These are phyloP conservation scores for Skeletonema grethae DNA, from an alignment of 108 stramenopile genomes.

Conservation along the genomic window DNA sequence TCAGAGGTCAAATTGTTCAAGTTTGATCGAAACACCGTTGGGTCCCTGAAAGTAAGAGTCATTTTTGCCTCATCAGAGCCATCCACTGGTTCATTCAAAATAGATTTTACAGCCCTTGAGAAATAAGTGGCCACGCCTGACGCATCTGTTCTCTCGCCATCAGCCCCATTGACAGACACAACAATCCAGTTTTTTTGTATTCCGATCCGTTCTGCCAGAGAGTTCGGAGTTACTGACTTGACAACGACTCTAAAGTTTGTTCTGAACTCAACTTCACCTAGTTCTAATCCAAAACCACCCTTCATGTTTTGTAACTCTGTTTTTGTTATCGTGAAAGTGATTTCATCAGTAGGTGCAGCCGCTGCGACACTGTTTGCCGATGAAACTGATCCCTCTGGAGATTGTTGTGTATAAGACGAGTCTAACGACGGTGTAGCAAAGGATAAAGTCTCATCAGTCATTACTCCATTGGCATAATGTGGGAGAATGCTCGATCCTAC, in stretches of 20 bases:
- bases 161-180: slow-evolving; percentile 64
- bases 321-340: slow-evolving; percentile 51
- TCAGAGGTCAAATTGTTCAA: slow-evolving; percentile 43
- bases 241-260: slow-evolving; percentile 75
- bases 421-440: slow-evolving; percentile 51
- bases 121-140: slow-evolving; percentile 74
- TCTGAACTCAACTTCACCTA: slow-evolving; percentile 72
- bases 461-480: slow-evolving; percentile 31
- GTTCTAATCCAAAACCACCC: slow-evolving; percentile 73
- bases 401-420: slow-evolving; percentile 23
- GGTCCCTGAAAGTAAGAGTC: slow-evolving; percentile 72
- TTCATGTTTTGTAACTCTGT: slow-evolving; percentile 51
- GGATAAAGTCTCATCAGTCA: slow-evolving; percentile 72
- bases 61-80: slow-evolving; percentile 23
- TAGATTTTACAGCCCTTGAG: slow-evolving; percentile 44
- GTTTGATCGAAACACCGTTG: slow-evolving; percentile 53
- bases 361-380: not conserved
- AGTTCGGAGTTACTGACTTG: slow-evolving; percentile 70
- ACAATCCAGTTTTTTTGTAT: slow-evolving; percentile 72
- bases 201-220: slow-evolving; percentile 60
- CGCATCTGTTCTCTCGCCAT: slow-evolving; percentile 63
- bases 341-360: slow-evolving; percentile 35
- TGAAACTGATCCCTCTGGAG: slow-evolving; percentile 3
- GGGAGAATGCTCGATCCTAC: not conserved
- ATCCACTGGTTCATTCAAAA: slow-evolving; percentile 13